Evolutionary conservation across 2,329 filamentous ascomycete species (phyloP).

Genomic region (Elsinoe arachidis): DNA sequence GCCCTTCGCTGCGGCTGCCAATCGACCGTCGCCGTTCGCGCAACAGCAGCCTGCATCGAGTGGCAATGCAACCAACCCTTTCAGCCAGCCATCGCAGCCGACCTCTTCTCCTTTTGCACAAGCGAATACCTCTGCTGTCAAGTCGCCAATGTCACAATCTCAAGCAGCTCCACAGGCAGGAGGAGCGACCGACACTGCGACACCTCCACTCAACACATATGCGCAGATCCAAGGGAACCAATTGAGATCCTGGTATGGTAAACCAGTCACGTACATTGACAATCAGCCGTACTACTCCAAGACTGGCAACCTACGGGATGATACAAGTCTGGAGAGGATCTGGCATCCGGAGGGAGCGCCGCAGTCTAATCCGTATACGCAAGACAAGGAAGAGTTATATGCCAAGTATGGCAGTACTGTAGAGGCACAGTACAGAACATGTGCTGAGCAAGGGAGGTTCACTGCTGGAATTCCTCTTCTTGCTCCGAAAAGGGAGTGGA

Average conservation of each 20-base stretch:
- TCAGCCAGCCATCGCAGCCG: slow-evolving; percentile 17
- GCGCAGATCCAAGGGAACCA: slow-evolving; percentile 35
- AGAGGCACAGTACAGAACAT: slow-evolving; percentile 55
- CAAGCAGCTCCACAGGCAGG: slow-evolving; percentile 16
- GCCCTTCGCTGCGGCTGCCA: slow-evolving; percentile 13
- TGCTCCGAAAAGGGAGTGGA: slow-evolving; percentile 68
- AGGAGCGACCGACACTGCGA: background rate
- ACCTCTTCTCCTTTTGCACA: slow-evolving; percentile 9
- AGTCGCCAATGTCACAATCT: slow-evolving; percentile 13
- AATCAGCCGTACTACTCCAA: slow-evolving; percentile 37
- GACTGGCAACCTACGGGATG: slow-evolving; percentile 37
- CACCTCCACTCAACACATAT: slow-evolving; percentile 36
- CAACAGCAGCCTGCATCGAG: slow-evolving; percentile 10
- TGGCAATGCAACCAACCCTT: slow-evolving; percentile 12
- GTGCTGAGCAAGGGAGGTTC: slow-evolving; percentile 59
- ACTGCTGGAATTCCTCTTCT: slow-evolving; percentile 65
- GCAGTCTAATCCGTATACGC: slow-evolving; percentile 46
- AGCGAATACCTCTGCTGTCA: slow-evolving; percentile 13
- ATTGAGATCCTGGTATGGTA: slow-evolving; percentile 55
- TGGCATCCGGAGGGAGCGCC: slow-evolving; percentile 68
- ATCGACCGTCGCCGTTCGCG: slow-evolving; percentile 16
- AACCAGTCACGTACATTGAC: slow-evolving; percentile 52
- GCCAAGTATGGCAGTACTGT: slow-evolving; percentile 44
- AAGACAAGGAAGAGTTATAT: slow-evolving; percentile 48
- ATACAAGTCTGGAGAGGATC: slow-evolving; percentile 54